Evolutionary conservation across 2,329 filamentous ascomycete species (phyloP).

Genomic region (Aspergillus amoenus): DNA sequence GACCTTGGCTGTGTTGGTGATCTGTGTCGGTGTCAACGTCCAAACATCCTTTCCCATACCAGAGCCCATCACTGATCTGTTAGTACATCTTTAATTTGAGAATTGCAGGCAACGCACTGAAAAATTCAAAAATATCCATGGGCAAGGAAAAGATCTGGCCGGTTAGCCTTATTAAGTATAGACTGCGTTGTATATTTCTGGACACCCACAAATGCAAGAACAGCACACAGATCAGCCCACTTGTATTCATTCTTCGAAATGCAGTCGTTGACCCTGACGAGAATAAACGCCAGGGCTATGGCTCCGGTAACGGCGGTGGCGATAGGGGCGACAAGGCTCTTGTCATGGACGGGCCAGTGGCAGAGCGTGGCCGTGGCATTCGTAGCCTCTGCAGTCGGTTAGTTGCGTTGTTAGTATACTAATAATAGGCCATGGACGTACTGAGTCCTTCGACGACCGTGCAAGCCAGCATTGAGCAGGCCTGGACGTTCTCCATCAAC

Average conservation of each 20-base stretch:
- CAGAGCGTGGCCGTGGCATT: constrained; percentile 1
- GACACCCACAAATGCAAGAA: not conserved
- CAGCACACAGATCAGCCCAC: not conserved
- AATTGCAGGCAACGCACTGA: not conserved
- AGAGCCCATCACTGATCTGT: not conserved
- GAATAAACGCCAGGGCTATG: not conserved
- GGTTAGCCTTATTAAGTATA: too few species aligned
- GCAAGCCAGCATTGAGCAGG: not conserved
- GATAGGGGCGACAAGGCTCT: not conserved
- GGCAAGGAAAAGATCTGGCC: not conserved
- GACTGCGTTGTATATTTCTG: too few species aligned
- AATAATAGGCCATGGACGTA: not conserved
- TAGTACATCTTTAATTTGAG: too few species aligned
- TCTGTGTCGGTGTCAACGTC: not conserved
- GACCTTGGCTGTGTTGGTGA: not conserved
- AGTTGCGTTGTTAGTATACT: not conserved
- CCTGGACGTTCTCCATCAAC: not conserved
- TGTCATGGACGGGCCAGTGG: not conserved
- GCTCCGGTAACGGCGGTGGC: not conserved
- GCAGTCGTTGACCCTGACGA: not conserved
- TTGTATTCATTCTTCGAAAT: not conserved
- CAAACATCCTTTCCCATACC: constrained; percentile 2
- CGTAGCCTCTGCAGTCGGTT: not conserved
- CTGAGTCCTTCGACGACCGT: not conserved
- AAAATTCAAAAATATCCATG: constrained; percentile 1